Evolutionary conservation across 1,284 basidiomycete genomes (phyloP).

Genomic region (Sporisorium scitamineum): DNA sequence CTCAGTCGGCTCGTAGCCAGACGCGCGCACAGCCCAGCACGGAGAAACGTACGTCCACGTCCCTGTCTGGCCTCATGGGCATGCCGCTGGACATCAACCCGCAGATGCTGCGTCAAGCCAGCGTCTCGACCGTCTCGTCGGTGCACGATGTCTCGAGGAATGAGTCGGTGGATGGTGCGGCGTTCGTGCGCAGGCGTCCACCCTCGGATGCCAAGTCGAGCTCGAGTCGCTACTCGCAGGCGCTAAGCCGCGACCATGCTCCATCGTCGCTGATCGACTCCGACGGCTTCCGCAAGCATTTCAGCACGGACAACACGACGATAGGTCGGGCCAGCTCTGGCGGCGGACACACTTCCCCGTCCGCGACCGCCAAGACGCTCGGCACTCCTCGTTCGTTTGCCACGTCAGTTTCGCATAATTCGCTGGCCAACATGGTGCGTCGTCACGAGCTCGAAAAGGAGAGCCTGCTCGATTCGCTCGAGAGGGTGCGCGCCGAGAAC

Average conservation of each 20-base stretch:
- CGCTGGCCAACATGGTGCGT: conserved; percentile 46
- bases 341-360: conserved; percentile 56
- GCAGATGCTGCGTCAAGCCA: conserved; percentile 41
- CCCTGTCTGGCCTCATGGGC: conserved; percentile 53
- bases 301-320: conserved; percentile 48
- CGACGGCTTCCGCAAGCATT: conserved; percentile 40
- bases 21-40: conserved; percentile 15
- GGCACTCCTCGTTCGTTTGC: conserved; percentile 56
- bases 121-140: conserved; percentile 36
- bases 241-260: conserved; percentile 33
- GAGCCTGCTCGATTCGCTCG: conserved; percentile 56
- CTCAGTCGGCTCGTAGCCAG: conserved; percentile 11
- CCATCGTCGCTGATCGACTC: conserved; percentile 30
- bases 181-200: conserved; percentile 24
- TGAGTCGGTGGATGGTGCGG: conserved; percentile 11
- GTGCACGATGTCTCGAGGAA: conserved; percentile 12
- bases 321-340: conserved; percentile 49
- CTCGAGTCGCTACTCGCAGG: conserved; percentile 44
- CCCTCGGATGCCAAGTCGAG: conserved; percentile 44
- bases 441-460: conserved; percentile 62
- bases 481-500: conserved; percentile 47
- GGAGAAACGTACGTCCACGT: conserved; percentile 37
- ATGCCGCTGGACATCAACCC: conserved; percentile 41
- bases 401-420: conserved; percentile 43
- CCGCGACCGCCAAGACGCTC: conserved; percentile 57